These are phyloP conservation scores for Yarrowia sp. DNA, from an alignment of 805 yeast genomes.

Conservation along the genomic window DNA sequence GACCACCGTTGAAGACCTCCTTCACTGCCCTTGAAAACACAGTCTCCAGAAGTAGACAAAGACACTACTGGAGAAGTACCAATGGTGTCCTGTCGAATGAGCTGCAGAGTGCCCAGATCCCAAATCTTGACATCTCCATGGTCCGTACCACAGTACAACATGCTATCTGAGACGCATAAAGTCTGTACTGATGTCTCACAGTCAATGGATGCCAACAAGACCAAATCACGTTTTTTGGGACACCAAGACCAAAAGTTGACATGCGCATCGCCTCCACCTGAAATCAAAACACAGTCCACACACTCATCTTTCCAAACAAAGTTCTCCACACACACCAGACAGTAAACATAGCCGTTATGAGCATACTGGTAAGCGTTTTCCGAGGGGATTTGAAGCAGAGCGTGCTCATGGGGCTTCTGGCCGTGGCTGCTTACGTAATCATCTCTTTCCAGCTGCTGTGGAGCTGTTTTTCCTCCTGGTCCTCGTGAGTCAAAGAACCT, in stretches of 20 bases:
- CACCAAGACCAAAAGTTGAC: conserved; percentile 73
- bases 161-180: conserved; percentile 58
- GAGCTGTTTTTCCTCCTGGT: conserved; percentile 59
- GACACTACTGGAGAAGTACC: conserved; percentile 33
- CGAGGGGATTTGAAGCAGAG: conserved; percentile 52
- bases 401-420: conserved; percentile 29
- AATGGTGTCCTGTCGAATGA: conserved; percentile 42
- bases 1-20: conserved; percentile 53
- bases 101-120: conserved; percentile 82
- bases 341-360: conserved; percentile 84
- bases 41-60: conserved; percentile 58
- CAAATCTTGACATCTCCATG: conserved; percentile 76
- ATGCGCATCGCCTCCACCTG: conserved; percentile 90
- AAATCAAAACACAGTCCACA: conserved; percentile 42
- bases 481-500: conserved; percentile 89
- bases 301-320: conserved; percentile 13
- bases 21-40: conserved; percentile 62
- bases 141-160: conserved; percentile 77
- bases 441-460: conserved; percentile 35
- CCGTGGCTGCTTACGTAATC: conserved; percentile 14
- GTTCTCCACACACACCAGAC: conserved; percentile 6
- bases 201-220: conserved; percentile 45
- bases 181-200: conserved; percentile 72
- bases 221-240: conserved; percentile 29
- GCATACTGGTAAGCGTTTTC: conserved; percentile 73